Evolutionary conservation across 768 basidiomycete genomes (phyloP).

Genomic region (Lentinula lateritia): DNA sequence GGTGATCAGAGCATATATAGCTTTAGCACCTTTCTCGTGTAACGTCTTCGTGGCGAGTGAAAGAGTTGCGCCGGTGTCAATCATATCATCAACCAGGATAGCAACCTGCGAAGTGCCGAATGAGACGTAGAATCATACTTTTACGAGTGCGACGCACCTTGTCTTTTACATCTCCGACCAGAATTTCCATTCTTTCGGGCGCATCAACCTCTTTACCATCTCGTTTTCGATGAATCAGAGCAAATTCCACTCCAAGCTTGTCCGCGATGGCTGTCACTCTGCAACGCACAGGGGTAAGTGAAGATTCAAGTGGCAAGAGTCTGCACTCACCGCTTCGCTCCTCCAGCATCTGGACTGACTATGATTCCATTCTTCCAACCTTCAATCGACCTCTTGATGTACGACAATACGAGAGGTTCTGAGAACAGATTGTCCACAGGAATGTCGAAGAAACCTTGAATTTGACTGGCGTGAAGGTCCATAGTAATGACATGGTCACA

Average conservation of each 20-base stretch:
- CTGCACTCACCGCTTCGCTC: constrained; percentile 85
- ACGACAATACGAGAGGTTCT: constrained; percentile 91
- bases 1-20: constrained; percentile 83
- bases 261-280: constrained; percentile 95
- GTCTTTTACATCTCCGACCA: constrained; percentile 91
- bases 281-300: constrained; percentile 1
- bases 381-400: constrained; percentile 82
- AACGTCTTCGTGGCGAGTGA: constrained; percentile 81
- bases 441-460: constrained; percentile 98
- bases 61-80: constrained; percentile 91
- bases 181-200: constrained; percentile 82
- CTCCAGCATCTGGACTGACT: constrained; percentile 96
- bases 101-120: constrained; percentile 50
- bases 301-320: constrained; percentile 5
- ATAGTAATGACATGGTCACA: constrained; percentile 99
- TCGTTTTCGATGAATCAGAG: constrained; percentile 89
- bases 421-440: constrained; percentile 97
- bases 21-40: constrained; percentile 82
- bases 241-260: constrained; percentile 92
- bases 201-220: constrained; percentile 60
- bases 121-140: constrained; percentile 5
- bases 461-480: constrained; percentile 96
- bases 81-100: constrained; percentile 98
- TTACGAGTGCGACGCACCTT: constrained; percentile 45
- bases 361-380: constrained; percentile 88